A percentile compares a stretch with the other conserved stretches of the same genome.
These are phyloP conservation scores for Phanerochaete carnosa DNA, from an alignment of 768 basidiomycete genomes.

Conservation along the genomic window DNA sequence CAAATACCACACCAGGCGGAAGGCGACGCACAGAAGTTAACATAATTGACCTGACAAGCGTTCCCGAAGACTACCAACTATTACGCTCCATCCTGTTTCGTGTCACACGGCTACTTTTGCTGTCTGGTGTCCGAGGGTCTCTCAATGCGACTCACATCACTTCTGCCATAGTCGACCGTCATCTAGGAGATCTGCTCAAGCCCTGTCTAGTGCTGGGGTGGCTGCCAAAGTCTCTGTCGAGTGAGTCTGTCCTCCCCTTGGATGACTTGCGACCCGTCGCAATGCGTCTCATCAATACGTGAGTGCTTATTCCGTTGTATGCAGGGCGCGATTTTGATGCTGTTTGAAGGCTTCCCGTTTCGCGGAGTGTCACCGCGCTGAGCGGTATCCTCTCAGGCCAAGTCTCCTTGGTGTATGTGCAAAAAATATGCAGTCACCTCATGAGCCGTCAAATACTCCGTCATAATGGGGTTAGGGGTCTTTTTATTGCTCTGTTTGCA, in stretches of 20 bases:
- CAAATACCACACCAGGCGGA: slow-evolving; percentile 35
- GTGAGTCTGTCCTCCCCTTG: slow-evolving; percentile 35
- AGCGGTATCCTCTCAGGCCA: slow-evolving; percentile 52
- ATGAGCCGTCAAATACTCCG: slow-evolving; percentile 71
- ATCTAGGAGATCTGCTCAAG: slow-evolving; percentile 55
- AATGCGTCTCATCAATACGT: slow-evolving; percentile 62
- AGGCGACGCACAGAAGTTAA: slow-evolving; percentile 17
- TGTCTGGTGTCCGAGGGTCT: slow-evolving; percentile 42
- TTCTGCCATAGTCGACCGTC: slow-evolving; percentile 54
- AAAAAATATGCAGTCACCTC: slow-evolving; percentile 56
- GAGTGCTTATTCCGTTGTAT: slow-evolving; percentile 28
- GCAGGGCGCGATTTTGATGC: slow-evolving; percentile 1
- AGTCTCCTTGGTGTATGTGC: slow-evolving; percentile 46
- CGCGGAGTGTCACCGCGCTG: slow-evolving; percentile 63
- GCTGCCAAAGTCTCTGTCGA: slow-evolving; percentile 54
- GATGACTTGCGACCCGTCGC: slow-evolving; percentile 48
- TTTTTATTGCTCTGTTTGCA: slow-evolving; percentile 67
- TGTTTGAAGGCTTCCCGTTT: slow-evolving; percentile 51
- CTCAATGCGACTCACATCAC: slow-evolving; percentile 58
- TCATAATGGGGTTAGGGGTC: slow-evolving; percentile 64
- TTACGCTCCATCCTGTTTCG: slow-evolving; percentile 42
- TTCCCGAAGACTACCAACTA: slow-evolving; percentile 38
- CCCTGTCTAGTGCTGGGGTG: slow-evolving; percentile 68
- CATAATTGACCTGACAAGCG: slow-evolving; percentile 43
- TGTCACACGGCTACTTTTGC: slow-evolving; percentile 51